These are phyloP conservation scores for Magnolia officinalis DNA, from an alignment of 164 flowering plant genomes.

Conservation along the genomic window DNA sequence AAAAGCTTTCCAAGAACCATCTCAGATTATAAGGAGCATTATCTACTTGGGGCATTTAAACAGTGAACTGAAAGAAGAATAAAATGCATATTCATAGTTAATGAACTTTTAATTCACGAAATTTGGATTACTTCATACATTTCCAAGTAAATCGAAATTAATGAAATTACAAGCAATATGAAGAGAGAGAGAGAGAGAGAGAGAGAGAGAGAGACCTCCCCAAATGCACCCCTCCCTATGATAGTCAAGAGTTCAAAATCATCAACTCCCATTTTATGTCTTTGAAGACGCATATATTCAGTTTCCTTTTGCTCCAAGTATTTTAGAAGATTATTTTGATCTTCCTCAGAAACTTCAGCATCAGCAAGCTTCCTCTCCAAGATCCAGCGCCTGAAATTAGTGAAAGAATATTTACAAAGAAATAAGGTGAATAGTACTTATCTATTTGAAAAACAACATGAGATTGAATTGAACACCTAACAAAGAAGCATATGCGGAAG, in stretches of 20 bases:
- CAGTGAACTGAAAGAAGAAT: too few species aligned
- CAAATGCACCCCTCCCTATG: conserved; percentile 54
- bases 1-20: neutral
- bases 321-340: conserved; percentile 32
- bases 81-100: neutral
- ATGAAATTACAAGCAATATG: neutral
- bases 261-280: conserved; percentile 50
- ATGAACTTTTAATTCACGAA: neutral
- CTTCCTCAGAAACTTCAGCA: conserved; percentile 40
- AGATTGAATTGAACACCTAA: too few species aligned
- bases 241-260: conserved; percentile 48
- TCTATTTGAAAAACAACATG: neutral
- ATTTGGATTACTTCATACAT: neutral
- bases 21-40: too few species aligned
- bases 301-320: conserved; percentile 43
- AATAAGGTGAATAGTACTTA: neutral
- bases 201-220: conserved; percentile 31
- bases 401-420: neutral
- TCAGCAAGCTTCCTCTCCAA: conserved; percentile 40
- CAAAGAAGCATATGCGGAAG: too few species aligned
- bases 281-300: conserved; percentile 50
- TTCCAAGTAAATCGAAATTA: neutral
- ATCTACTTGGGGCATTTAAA: too few species aligned
- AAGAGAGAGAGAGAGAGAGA: too few species aligned
- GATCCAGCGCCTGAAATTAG: conserved; percentile 5